These are phyloP conservation scores for Antrodiella citrinella DNA, from an alignment of 768 basidiomycete genomes.

Conservation along the genomic window DNA sequence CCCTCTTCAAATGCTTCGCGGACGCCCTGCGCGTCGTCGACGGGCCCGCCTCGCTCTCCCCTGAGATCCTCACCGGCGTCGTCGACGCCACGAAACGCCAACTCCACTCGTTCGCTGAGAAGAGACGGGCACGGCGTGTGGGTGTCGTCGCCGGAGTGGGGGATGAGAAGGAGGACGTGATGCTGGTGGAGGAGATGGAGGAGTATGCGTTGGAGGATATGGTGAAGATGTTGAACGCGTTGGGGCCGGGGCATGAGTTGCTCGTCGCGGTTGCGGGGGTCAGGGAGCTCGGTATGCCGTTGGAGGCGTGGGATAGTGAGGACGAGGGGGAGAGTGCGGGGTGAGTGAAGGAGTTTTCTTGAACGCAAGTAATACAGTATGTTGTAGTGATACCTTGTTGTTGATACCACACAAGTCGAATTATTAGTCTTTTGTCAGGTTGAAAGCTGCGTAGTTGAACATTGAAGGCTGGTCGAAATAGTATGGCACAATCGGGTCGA, in stretches of 20 bases:
- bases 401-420: too few species aligned
- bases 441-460: too few species aligned
- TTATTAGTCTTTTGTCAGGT: too few species aligned
- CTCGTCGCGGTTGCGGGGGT: constrained; percentile 67
- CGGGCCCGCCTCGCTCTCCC: constrained; percentile 41
- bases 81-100: constrained; percentile 68
- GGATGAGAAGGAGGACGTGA: constrained; percentile 62
- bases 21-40: constrained; percentile 56
- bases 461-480: too few species aligned
- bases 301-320: constrained; percentile 26
- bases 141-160: constrained; percentile 25
- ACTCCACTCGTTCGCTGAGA: constrained; percentile 59
- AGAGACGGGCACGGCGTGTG: constrained; percentile 46
- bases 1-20: constrained; percentile 62
- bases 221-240: constrained; percentile 43
- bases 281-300: constrained; percentile 50
- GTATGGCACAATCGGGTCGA: too few species aligned
- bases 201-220: constrained; percentile 79
- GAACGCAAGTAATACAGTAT: too few species aligned
- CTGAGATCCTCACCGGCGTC: constrained; percentile 44
- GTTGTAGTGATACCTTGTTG: too few species aligned
- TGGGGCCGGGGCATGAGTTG: constrained; percentile 36
- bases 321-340: constrained; percentile 16
- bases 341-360: neutral
- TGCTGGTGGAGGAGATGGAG: constrained; percentile 73